These are phyloP conservation scores for Cryptococcus sp. DNA, from an alignment of 1,284 basidiomycete genomes.

Conservation along the genomic window DNA sequence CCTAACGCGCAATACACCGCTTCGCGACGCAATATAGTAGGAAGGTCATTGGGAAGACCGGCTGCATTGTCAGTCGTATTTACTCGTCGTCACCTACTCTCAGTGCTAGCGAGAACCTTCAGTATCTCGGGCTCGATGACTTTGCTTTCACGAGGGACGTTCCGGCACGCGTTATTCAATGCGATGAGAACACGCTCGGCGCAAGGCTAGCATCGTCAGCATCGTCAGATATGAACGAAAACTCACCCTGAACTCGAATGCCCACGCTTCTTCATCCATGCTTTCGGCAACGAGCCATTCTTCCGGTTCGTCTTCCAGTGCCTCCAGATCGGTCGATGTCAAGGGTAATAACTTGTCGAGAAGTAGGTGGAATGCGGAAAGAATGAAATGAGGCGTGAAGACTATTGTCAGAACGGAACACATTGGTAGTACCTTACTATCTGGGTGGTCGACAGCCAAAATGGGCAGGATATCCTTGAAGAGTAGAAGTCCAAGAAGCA, in stretches of 20 bases:
- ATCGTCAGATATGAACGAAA: not conserved
- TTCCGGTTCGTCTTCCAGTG: conserved; percentile 80
- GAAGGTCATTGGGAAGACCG: conserved; percentile 59
- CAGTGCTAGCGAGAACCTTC: conserved; percentile 61
- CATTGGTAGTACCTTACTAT: conserved; percentile 35
- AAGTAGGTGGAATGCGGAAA: conserved; percentile 73
- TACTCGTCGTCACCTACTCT: conserved; percentile 55
- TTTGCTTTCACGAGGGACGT: conserved; percentile 55
- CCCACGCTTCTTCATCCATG: conserved; percentile 85
- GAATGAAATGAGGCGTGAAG: conserved; percentile 71
- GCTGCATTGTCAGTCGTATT: conserved; percentile 27
- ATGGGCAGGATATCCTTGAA: conserved; percentile 69
- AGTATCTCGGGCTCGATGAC: conserved; percentile 70
- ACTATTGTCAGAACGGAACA: conserved; percentile 55
- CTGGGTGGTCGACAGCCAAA: conserved; percentile 45
- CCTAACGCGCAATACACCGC: conserved; percentile 86
- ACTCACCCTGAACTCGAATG: conserved; percentile 78
- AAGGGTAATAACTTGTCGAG: conserved; percentile 80
- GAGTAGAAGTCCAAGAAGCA: conserved; percentile 82
- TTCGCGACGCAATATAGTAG: conserved; percentile 74
- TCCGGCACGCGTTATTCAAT: conserved; percentile 70
- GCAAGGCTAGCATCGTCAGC: conserved; percentile 61
- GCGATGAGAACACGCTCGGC: conserved; percentile 83
- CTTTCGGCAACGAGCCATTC: conserved; percentile 80
- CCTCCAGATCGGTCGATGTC: conserved; percentile 72